Evolutionary conservation across 1,284 basidiomycete genomes (phyloP).

Genomic region (Sporisorium iseilematis-ciliati): DNA sequence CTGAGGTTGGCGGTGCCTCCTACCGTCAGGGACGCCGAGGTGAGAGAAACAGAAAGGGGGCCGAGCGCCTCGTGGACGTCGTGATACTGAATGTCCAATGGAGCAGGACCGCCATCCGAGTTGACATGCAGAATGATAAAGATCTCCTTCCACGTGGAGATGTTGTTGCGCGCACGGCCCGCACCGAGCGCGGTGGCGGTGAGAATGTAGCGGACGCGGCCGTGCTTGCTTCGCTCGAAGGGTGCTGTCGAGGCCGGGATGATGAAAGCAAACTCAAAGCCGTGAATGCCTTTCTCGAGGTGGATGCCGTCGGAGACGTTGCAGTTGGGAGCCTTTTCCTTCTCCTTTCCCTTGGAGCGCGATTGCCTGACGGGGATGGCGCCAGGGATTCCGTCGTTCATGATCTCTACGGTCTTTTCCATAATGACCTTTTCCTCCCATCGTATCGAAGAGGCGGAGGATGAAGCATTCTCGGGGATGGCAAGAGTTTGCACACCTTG

Average conservation of each 20-base stretch:
- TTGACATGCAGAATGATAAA: conserved; percentile 65
- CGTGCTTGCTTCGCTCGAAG: conserved; percentile 66
- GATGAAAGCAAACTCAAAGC: conserved; percentile 68
- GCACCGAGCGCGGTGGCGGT: conserved; percentile 66
- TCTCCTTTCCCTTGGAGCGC: conserved; percentile 50
- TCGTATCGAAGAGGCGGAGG: conserved; percentile 32
- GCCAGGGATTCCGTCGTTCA: conserved; percentile 43
- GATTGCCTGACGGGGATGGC: conserved; percentile 32
- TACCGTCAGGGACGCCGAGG: conserved; percentile 65
- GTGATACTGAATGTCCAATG: conserved; percentile 67
- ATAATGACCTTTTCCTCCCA: conserved; percentile 67
- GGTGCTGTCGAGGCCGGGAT: conserved; percentile 64
- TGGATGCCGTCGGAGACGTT: conserved; percentile 47
- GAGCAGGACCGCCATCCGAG: conserved; percentile 61
- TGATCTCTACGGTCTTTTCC: conserved; percentile 63
- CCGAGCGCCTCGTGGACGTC: conserved; percentile 67
- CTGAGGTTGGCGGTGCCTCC: conserved; percentile 62
- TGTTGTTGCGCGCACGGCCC: conserved; percentile 56
- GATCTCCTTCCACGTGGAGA: conserved; percentile 62
- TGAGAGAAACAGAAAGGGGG: conserved; percentile 60
- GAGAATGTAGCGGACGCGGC: conserved; percentile 63
- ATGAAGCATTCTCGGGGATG: conserved; percentile 51
- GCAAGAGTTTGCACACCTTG: conserved; percentile 63
- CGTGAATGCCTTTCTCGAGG: conserved; percentile 64
- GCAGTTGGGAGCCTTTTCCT: conserved; percentile 41